Percentiles rank a stretch among this genome's conserved stretches.
These are phyloP conservation scores for Anethum foeniculum DNA, from an alignment of 140 eudicot species.

Conservation along the genomic window DNA sequence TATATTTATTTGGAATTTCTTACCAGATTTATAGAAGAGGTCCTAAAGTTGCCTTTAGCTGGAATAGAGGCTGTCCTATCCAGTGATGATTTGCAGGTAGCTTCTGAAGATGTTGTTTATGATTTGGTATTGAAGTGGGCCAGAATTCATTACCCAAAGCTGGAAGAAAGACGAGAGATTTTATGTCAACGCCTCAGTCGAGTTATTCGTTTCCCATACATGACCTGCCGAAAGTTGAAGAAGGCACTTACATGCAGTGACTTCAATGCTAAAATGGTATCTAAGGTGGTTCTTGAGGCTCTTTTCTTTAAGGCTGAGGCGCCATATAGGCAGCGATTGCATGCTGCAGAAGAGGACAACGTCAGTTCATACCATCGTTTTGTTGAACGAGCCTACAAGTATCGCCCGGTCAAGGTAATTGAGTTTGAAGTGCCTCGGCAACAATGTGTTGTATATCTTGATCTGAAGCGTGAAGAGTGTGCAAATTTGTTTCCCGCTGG, in stretches of 20 bases:
- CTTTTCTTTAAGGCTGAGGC: conserved; percentile 64
- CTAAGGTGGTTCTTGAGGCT: conserved; percentile 53
- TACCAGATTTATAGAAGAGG: conserved; percentile 51
- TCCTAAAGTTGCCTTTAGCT: conserved; percentile 49
- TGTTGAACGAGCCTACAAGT: conserved; percentile 58
- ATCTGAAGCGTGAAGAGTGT: conserved; percentile 56
- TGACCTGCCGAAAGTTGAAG: conserved; percentile 58
- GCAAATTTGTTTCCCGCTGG: conserved; percentile 42
- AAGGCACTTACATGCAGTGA: conserved; percentile 44
- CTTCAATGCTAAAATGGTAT: conserved; percentile 39
- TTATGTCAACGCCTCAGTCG: conserved; percentile 32
- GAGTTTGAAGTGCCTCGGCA: conserved; percentile 59
- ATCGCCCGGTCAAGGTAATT: conserved; percentile 44
- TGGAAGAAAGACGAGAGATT: conserved; percentile 49
- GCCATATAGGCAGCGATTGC: conserved; percentile 45
- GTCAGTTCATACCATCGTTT: conserved; percentile 21
- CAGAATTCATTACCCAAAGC: conserved; percentile 39
- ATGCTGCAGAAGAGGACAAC: conserved; percentile 23
- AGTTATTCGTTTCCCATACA: conserved; percentile 68
- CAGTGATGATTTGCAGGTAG: conserved; percentile 60
- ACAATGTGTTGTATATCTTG: conserved; percentile 59
- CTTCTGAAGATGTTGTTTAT: conserved; percentile 63
- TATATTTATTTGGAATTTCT: not conserved
- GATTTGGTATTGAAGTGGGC: conserved; percentile 67
- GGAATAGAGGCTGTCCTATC: conserved; percentile 57